Conservation (phyloP, 768 basidiomycete species). For the Dioszegia aurantiaca region DNA sequence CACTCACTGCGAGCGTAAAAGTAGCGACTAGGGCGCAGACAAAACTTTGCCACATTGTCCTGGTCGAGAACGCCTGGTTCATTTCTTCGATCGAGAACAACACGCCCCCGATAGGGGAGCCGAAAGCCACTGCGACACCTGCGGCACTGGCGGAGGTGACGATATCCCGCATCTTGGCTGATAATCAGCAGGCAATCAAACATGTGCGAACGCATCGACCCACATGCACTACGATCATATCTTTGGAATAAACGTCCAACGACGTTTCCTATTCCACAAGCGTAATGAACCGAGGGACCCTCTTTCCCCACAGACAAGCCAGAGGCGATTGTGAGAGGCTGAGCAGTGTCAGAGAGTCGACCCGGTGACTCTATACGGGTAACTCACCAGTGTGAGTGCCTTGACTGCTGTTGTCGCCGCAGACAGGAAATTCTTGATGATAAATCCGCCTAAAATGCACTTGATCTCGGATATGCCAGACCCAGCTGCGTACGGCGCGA, state of each 20-base stretch:
- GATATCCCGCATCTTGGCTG: conserved; percentile 70
- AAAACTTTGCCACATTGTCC: conserved; percentile 98
- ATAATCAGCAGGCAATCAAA: conserved; percentile 4
- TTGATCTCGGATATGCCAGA: conserved; percentile 99
- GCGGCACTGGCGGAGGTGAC: conserved; percentile 94
- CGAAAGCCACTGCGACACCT: conserved; percentile 97
- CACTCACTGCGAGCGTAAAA: conserved; percentile 83
- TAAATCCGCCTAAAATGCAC: conserved; percentile 92
- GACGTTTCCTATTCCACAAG: conserved; percentile 85
- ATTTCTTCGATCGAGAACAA: conserved; percentile 99
- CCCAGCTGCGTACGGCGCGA: conserved; percentile 93
- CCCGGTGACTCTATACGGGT: not conserved
- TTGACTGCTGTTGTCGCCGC: conserved; percentile 89
- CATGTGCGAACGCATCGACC: conserved; percentile 35
- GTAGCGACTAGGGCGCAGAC: conserved; percentile 96
- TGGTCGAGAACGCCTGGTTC: conserved; percentile 94
- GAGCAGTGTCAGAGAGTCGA: not conserved
- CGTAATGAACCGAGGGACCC: conserved; percentile 96
- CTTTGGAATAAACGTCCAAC: conserved; percentile 79
- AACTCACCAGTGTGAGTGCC: conserved; percentile 80
- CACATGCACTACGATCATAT: conserved; percentile 85
- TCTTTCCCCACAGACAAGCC: conserved; percentile 97
- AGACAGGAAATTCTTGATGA: conserved; percentile 93
- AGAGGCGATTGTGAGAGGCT: conserved; percentile 97
- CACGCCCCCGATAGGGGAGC: conserved; percentile 95